Conservation (phyloP, 371 early-diverging fungal genomes). For the Chytridium lagenaria region DNA sequence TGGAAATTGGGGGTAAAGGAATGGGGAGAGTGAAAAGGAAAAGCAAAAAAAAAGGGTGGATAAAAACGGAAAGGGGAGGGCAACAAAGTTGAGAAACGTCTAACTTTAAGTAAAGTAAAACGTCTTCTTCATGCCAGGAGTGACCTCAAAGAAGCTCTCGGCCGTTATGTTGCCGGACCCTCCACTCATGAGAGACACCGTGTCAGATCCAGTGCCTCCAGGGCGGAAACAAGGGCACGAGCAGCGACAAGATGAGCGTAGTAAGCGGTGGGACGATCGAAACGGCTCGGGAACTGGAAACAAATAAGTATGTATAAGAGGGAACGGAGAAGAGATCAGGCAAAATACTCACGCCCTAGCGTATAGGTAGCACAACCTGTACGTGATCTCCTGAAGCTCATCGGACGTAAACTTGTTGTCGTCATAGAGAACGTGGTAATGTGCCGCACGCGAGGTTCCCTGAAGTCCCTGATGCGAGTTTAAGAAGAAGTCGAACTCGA, state of each 20-base stretch:
- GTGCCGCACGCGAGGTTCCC: conserved; percentile 87
- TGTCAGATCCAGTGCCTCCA: conserved; percentile 17
- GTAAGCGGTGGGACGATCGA: conserved; percentile 78
- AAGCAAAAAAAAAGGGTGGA: no score
- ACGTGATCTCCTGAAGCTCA: conserved; percentile 76
- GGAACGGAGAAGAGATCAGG: no score
- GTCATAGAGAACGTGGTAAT: conserved; percentile 81
- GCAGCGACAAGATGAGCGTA: conserved; percentile 81
- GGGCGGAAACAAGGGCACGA: conserved; percentile 70
- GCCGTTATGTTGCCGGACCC: conserved; percentile 17
- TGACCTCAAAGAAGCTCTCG: conserved; percentile 29
- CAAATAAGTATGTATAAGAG: no score
- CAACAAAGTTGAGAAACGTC: no score
- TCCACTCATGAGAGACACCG: conserved; percentile 19
- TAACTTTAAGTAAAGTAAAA: conserved; percentile 33
- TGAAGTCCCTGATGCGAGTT: conserved; percentile 87
- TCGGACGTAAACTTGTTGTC: conserved; percentile 81
- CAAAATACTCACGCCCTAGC: no score
- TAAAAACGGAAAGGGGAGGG: no score
- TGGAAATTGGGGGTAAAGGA: no score
- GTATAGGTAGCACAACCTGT: conserved; percentile 85
- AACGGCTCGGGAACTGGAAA: conserved; percentile 68
- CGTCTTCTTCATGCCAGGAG: conserved; percentile 25
- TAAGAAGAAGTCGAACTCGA: conserved; percentile 82
- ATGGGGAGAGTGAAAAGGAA: no score